Evolutionary conservation across 495 filamentous ascomycete species (phyloP).

Genomic region (Penicillium arizonense): DNA sequence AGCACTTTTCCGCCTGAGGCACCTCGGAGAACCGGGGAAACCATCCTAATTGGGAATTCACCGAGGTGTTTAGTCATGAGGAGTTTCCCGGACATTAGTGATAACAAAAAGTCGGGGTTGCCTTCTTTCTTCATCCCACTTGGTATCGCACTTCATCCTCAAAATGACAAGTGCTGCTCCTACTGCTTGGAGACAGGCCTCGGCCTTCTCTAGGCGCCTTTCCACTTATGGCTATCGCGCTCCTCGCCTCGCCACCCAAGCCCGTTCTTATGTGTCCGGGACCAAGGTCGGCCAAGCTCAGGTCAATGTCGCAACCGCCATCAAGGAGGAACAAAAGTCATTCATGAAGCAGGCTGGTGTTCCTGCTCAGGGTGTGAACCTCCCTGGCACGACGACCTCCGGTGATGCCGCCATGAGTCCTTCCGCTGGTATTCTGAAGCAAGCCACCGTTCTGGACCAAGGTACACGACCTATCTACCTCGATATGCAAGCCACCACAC

Average conservation of each 20-base stretch:
- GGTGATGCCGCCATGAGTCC: constrained; percentile 75
- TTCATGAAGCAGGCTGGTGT: constrained; percentile 72
- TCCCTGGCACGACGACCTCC: constrained; percentile 58
- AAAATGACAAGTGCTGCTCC: constrained; percentile 73
- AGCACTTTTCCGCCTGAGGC: constrained; percentile 7
- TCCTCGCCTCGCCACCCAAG: constrained; percentile 37
- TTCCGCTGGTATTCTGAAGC: constrained; percentile 82
- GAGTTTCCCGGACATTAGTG: not conserved
- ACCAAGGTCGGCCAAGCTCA: constrained; percentile 76
- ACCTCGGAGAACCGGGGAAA: constrained; percentile 11
- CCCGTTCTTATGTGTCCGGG: constrained; percentile 78
- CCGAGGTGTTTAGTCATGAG: constrained; percentile 9
- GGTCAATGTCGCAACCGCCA: constrained; percentile 77
- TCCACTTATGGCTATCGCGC: constrained; percentile 46
- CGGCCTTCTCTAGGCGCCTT: constrained; percentile 59
- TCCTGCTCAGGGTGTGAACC: constrained; percentile 47
- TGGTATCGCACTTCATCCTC: constrained; percentile 25
- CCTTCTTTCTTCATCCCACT: constrained; percentile 12
- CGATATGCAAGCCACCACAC: constrained; percentile 99
- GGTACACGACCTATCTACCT: constrained; percentile 94
- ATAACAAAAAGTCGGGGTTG: constrained; percentile 10
- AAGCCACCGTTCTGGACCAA: constrained; percentile 91
- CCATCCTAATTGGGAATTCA: constrained; percentile 1
- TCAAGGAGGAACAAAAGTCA: constrained; percentile 78
- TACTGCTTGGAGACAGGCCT: constrained; percentile 73